phyloP scores from a whole-genome alignment of 345 rosid species.

The Salix purpurea region DNA sequence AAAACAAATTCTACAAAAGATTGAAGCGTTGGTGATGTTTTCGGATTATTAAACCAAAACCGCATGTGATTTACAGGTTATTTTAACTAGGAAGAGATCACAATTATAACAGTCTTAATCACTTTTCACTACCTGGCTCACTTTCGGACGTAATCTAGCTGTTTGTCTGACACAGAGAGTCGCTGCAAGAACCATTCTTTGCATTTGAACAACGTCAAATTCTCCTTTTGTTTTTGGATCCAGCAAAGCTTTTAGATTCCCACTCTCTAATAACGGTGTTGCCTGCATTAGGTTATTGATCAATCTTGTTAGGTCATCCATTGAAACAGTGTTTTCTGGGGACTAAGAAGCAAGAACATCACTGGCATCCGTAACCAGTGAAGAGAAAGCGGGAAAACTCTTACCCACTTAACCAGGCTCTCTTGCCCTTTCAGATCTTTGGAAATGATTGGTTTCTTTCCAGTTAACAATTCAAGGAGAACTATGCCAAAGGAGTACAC shows the following conservation, averaged over 20 bases:
- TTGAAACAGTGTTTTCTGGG: background rate
- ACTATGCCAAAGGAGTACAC: conserved; percentile 30
- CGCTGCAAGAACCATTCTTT: conserved; percentile 21
- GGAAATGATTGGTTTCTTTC: conserved; percentile 16
- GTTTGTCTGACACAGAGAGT: conserved; percentile 20
- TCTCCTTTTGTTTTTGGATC: conserved; percentile 10
- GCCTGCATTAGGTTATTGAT: conserved; percentile 22
- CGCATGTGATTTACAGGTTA: background rate
- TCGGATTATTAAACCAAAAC: background rate
- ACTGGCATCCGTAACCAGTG: background rate
- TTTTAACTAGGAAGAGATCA: background rate
- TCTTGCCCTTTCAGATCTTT: conserved; percentile 11
- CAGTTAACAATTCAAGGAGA: conserved; percentile 23
- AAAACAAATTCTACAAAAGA: no score
- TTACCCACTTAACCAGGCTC: conserved; percentile 23
- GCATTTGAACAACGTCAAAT: conserved; percentile 4
- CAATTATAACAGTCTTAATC: background rate
- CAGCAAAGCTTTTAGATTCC: conserved; percentile 14
- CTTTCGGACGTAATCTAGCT: conserved; percentile 18
- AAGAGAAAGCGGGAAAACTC: background rate
- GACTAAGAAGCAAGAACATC: background rate
- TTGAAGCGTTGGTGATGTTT: background rate
- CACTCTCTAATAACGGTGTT: conserved; percentile 16
- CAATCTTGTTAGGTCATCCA: background rate
- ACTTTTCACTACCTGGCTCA: conserved; percentile 11